Evolutionary conservation across 2,329 filamentous ascomycete species (phyloP).

Genomic region (Elsinoe necatrix): DNA sequence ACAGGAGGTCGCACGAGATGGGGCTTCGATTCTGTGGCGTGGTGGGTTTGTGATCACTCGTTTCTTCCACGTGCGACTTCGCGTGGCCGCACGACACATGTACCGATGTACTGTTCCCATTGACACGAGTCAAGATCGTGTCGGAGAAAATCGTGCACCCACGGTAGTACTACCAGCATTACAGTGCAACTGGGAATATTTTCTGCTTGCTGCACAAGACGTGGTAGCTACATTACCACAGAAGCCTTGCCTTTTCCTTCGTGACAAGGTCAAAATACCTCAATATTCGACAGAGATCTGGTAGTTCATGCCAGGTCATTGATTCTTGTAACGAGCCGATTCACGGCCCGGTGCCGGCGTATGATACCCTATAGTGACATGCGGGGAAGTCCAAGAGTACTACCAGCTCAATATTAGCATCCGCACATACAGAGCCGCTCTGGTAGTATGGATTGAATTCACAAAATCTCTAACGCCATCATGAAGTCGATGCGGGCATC

Average conservation of each 20-base stretch:
- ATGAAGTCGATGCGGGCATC: neutral
- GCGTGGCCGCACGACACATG: neutral
- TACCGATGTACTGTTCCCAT: neutral
- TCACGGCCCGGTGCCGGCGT: neutral
- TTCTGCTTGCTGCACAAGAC: too few species aligned
- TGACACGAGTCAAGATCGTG: neutral
- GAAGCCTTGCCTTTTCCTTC: too few species aligned
- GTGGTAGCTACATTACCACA: too few species aligned
- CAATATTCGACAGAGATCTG: too few species aligned
- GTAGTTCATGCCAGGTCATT: neutral
- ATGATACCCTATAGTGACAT: neutral
- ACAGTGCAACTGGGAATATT: neutral
- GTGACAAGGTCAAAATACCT: too few species aligned
- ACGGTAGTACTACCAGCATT: neutral
- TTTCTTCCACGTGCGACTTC: constrained; percentile 5
- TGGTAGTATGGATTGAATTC: too few species aligned
- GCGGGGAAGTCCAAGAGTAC: neutral
- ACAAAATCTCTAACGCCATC: neutral
- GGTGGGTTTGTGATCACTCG: neutral
- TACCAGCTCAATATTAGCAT: neutral
- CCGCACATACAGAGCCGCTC: too few species aligned
- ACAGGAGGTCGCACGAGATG: constrained; percentile 6
- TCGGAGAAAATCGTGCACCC: neutral
- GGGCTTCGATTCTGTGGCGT: neutral
- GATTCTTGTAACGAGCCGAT: neutral